Evolutionary conservation across 2,329 filamentous ascomycete genomes (phyloP).

Genomic region (Apiospora arundinis): DNA sequence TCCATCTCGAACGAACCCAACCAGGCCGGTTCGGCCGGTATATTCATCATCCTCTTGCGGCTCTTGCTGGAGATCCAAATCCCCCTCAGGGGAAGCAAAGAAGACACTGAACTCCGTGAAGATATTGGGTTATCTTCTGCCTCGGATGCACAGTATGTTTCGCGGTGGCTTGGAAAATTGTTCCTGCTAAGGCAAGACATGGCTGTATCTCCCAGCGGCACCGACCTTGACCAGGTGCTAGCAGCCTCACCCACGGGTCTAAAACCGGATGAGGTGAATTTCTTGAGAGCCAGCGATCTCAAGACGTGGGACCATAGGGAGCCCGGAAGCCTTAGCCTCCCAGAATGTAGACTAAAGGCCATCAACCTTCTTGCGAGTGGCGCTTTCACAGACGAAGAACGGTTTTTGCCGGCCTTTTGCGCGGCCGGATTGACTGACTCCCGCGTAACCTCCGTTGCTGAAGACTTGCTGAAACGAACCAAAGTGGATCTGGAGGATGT

Average conservation of each 20-base stretch:
- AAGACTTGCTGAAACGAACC: conserved; percentile 85
- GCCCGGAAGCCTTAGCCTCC: conserved; percentile 68
- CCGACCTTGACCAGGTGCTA: conserved; percentile 37
- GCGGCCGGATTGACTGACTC: conserved; percentile 85
- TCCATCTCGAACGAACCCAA: conserved; percentile 68
- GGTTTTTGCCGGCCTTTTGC: conserved; percentile 83
- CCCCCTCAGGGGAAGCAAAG: conserved; percentile 77
- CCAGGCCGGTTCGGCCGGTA: conserved; percentile 57
- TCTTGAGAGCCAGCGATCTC: conserved; percentile 71
- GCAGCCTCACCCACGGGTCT: conserved; percentile 60
- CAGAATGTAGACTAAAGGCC: conserved; percentile 72
- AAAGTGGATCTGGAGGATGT: conserved; percentile 75
- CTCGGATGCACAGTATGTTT: conserved; percentile 76
- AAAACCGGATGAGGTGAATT: conserved; percentile 69
- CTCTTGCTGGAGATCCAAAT: conserved; percentile 74
- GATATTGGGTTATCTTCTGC: conserved; percentile 69
- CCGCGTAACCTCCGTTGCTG: conserved; percentile 81
- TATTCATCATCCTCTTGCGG: conserved; percentile 85
- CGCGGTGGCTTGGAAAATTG: conserved; percentile 77
- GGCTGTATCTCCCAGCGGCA: conserved; percentile 34
- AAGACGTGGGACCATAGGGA: conserved; percentile 70
- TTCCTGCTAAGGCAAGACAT: conserved; percentile 68
- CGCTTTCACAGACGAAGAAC: conserved; percentile 82
- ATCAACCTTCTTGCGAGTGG: conserved; percentile 81
- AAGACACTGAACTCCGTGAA: conserved; percentile 73